Conservation (phyloP, 495 filamentous ascomycete genomes). For the Recurvomyces mirabilis region DNA sequence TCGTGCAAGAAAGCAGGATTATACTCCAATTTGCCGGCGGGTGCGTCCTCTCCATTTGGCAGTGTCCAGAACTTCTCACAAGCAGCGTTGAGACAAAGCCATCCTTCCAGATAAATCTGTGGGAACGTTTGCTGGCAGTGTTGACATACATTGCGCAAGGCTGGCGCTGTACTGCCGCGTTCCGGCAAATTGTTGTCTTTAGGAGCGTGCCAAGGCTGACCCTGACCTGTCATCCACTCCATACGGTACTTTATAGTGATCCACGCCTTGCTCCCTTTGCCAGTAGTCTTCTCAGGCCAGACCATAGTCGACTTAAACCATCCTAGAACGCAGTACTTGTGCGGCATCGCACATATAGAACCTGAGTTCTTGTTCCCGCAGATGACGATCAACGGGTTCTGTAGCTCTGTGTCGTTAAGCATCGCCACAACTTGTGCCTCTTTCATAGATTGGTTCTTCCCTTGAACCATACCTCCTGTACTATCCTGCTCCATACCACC, state of each 20-base stretch:
- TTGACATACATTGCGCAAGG: constrained; percentile 26
- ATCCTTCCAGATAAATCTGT: constrained; percentile 46
- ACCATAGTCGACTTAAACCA: constrained; percentile 61
- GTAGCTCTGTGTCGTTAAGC: constrained; percentile 24
- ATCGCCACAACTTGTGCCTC: constrained; percentile 12
- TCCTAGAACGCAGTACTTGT: constrained; percentile 61
- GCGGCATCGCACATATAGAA: constrained; percentile 43
- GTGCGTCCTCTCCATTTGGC: constrained; percentile 15
- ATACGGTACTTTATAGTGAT: constrained; percentile 47
- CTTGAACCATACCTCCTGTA: constrained; percentile 15
- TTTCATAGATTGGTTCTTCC: constrained; percentile 22
- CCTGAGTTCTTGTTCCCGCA: constrained; percentile 42
- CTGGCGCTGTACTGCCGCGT: background rate
- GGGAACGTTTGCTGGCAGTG: constrained; percentile 32
- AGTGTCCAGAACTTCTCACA: constrained; percentile 52
- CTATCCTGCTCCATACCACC: constrained; percentile 27
- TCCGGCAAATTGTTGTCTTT: constrained; percentile 11
- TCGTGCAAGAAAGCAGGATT: constrained; percentile 43
- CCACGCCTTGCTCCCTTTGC: constrained; percentile 28
- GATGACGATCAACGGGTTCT: constrained; percentile 28
- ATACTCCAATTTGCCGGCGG: constrained; percentile 37
- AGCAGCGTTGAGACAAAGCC: constrained; percentile 53
- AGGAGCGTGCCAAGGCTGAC: constrained; percentile 54
- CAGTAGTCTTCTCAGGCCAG: constrained; percentile 51
- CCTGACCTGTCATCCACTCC: constrained; percentile 53